Evolutionary conservation across 2,329 filamentous ascomycete species (phyloP), one percentile per base, ranked within the genome.

Genomic region (Dendrostoma leiphaemia): DNA sequence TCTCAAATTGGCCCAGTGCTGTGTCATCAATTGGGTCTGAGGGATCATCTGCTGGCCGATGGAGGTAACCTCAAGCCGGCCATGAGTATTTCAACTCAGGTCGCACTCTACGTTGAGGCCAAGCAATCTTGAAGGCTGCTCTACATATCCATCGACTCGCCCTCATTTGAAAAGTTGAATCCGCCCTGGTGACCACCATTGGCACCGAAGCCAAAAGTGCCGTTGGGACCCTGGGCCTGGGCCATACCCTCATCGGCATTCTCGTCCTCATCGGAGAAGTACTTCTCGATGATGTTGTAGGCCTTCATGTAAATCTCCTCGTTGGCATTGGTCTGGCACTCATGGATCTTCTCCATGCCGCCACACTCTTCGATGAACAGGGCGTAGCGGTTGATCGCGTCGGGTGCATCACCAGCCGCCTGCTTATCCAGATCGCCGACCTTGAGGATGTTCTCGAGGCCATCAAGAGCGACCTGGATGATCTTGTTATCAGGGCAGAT

Each of bases 271-370:
- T 99, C 94, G 0, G 92, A 97, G 79, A 99, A 99, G 83, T 99
- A 99, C 80, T 97, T 97, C 82, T 99, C 94, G 63, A 99, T 99
- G 75, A 99, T 99, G 83, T 96, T 97, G 83, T 97, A 99, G 0
- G 94, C 94, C 85, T 99, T 99, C 93, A 99, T 97, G 82, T 99
- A 99, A 65, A 99, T 99, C 77, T 99, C 94, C 77, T 99, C 94
- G 76, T 99, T 99, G 79, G 93, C 93, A 67, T 99, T 99, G 80
- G 95, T 97, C 81, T 99, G 94, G 84, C 94, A 97, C 65, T 97
- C 93, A 77, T 99, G 94, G 64, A 99, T 97, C 87, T 97, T 97
- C 80, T 97, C 94, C 94, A 99, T 99, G 62, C 94, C 94, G 67
- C 91, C 91, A 63, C 92, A 96, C 75, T 99, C 94, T 76, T 99